Evolutionary conservation across 202 grass and related monocot genomes (phyloP), one percentile per base, ranked within the genome.

Genomic region (Saccharum hybrid): DNA sequence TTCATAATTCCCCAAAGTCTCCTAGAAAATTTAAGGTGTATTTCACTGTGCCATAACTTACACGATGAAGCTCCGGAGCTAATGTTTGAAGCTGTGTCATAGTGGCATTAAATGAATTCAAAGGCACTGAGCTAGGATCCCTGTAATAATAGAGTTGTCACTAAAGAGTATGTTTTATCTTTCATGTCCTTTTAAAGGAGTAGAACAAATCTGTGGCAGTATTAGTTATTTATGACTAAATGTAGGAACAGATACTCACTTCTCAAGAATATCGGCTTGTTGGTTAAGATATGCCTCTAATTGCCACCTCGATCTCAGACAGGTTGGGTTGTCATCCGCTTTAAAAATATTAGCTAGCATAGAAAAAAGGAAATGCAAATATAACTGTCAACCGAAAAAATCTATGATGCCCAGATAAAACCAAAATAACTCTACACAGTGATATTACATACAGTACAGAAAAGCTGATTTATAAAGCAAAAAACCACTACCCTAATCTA

Each of bases 261-360:
- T 98, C 68, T 98, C 96, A 76, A 98, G 87, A 89, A 95, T 77
- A 80, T 95, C 89, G 77, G 93, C 96, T 90, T 98, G 96, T 68
- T 86, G 82, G 69, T 98, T 98, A 62, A 98, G 93, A 68, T 90
- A 98, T 81, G 92, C 96, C 86, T 98, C 96, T 84, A 98, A 81
- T 86, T 95, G 96, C 96, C 92, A 98, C 86, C 89, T 93, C 72
- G 96, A 98, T 85, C 91, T 87, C 68, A 98, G 48, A 83, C 92
- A 86, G 49, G 81, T 87, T 69, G 83, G 87, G 85, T 83, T 89
- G 76, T 86, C 83, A 46, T 95, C 93, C 37, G 71, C 79, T n/a
- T 87, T 93, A 48, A 77, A 88, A 92, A 75, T 88, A 90, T 92
- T 88, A 52, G 62, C 89, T 88, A 88, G 38, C 78, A 91, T 37